Percentiles rank a stretch among this genome's conserved stretches.
Conservation (phyloP, 805 yeast species). For the Pichia nanzhaoensis region DNA sequence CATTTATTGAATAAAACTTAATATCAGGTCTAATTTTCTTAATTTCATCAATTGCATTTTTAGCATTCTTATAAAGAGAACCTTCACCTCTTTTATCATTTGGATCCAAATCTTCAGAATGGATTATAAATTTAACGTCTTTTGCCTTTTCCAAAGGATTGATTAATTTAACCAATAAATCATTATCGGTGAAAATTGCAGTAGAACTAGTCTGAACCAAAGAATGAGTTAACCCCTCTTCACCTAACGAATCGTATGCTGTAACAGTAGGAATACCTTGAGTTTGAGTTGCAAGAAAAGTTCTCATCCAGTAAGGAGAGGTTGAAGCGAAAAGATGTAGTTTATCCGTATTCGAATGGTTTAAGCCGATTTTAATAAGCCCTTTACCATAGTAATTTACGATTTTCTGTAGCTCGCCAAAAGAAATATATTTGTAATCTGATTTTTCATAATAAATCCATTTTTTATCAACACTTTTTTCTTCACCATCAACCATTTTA, state of each 20-base stretch:
- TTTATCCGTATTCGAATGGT: slow-evolving; percentile 51
- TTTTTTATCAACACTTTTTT: slow-evolving; percentile 64
- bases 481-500: slow-evolving; percentile 74
- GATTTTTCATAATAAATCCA: slow-evolving; percentile 84
- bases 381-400: slow-evolving; percentile 66
- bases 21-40: slow-evolving; percentile 70
- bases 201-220: slow-evolving; percentile 72
- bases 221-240: slow-evolving; percentile 80
- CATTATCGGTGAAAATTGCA: slow-evolving; percentile 80
- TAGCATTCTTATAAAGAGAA: slow-evolving; percentile 49
- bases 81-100: slow-evolving; percentile 62
- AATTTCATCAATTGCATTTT: slow-evolving; percentile 52
- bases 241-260: slow-evolving; percentile 94
- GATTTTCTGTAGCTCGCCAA: slow-evolving; percentile 44
- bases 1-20: slow-evolving; percentile 56
- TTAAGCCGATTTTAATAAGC: slow-evolving; percentile 62
- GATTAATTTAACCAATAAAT: slow-evolving; percentile 56
- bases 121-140: slow-evolving; percentile 61
- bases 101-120: slow-evolving; percentile 54
- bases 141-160: slow-evolving; percentile 64
- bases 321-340: slow-evolving; percentile 86
- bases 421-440: slow-evolving; percentile 61
- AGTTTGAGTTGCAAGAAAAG: slow-evolving; percentile 68
- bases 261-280: slow-evolving; percentile 86
- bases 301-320: slow-evolving; percentile 85